A percentile compares a stretch with the other conserved stretches of the same genome.
phyloP scores from a whole-genome alignment of 257 asterid genomes.

The Agastache rugosa region DNA sequence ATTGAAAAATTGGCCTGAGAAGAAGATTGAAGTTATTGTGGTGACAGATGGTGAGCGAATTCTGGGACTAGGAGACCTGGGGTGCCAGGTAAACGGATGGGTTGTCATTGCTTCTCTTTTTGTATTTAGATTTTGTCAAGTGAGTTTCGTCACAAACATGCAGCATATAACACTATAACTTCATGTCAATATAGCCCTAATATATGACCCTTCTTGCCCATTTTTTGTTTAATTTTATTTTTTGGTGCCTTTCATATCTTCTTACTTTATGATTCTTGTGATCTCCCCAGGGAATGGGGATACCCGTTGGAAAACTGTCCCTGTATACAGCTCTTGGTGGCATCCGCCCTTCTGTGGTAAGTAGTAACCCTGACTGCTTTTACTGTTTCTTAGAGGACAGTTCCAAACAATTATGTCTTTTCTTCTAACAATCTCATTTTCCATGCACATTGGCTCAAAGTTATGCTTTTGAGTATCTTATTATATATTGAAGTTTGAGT shows the following conservation, averaged over 20 bases:
- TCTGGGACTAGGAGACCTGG: slow-evolving; percentile 78
- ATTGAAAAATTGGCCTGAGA: slow-evolving; percentile 76
- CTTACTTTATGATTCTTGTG: slow-evolving; percentile 33
- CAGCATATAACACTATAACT: not conserved
- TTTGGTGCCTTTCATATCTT: not conserved
- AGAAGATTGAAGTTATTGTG: slow-evolving; percentile 68
- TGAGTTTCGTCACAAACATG: not conserved
- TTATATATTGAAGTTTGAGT: not conserved
- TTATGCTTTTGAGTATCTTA: not conserved
- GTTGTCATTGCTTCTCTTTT: not conserved
- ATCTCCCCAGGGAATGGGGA: slow-evolving; percentile 91
- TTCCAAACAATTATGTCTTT: not conserved
- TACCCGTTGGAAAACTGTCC: slow-evolving; percentile 93
- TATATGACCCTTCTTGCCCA: not conserved
- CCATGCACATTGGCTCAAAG: not conserved
- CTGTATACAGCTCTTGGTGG: slow-evolving; percentile 95
- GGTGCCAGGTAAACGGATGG: slow-evolving; percentile 60
- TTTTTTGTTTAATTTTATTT: not conserved
- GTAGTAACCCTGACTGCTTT: slow-evolving; percentile 38
- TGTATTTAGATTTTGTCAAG: not conserved
- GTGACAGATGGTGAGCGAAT: slow-evolving; percentile 81
- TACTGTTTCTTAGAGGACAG: slow-evolving; percentile 7
- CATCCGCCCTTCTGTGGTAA: slow-evolving; percentile 87
- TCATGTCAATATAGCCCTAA: not conserved
- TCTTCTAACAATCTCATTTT: not conserved